Conservation (phyloP, 352 stramenopile species). For the Pythium aristosporum region DNA sequence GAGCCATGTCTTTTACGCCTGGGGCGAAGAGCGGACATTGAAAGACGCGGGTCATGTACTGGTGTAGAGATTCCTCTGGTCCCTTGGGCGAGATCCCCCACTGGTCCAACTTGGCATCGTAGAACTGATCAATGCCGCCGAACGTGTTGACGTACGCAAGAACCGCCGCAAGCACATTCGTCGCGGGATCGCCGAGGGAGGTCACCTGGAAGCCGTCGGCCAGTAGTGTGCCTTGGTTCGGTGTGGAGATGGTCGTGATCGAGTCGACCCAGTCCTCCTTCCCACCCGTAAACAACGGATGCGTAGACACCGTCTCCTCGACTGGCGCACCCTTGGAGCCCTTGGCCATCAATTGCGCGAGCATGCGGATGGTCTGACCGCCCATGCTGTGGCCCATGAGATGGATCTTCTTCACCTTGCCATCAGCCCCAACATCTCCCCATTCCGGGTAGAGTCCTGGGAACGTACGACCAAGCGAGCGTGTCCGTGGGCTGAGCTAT, state of each 20-base stretch:
- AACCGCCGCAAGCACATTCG: slow-evolving; percentile 36
- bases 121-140: slow-evolving; percentile 35
- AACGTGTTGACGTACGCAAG: slow-evolving; percentile 31
- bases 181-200: slow-evolving; percentile 29
- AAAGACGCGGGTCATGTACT: slow-evolving; percentile 44
- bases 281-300: slow-evolving; percentile 50
- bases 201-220: slow-evolving; percentile 43
- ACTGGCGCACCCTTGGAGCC: slow-evolving; percentile 43
- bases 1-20: slow-evolving; percentile 40
- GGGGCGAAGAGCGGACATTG: slow-evolving; percentile 34
- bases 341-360: slow-evolving; percentile 55
- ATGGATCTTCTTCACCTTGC: slow-evolving; percentile 61
- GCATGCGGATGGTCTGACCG: slow-evolving; percentile 71
- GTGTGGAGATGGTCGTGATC: slow-evolving; percentile 59
- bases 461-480: slow-evolving; percentile 43
- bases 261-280: slow-evolving; percentile 65
- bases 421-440: slow-evolving; percentile 40
- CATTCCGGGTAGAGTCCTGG: slow-evolving; percentile 57
- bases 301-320: slow-evolving; percentile 28
- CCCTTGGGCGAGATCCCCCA: slow-evolving; percentile 41
- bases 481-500: slow-evolving; percentile 24
- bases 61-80: slow-evolving; percentile 26
- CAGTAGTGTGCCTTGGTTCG: slow-evolving; percentile 60
- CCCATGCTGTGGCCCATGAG: slow-evolving; percentile 81
- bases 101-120: slow-evolving; percentile 59